A percentile compares a stretch with the other conserved stretches of the same genome.
phyloP scores from a whole-genome alignment of 805 yeast genomes.

The Blastobotrys attinorum region DNA sequence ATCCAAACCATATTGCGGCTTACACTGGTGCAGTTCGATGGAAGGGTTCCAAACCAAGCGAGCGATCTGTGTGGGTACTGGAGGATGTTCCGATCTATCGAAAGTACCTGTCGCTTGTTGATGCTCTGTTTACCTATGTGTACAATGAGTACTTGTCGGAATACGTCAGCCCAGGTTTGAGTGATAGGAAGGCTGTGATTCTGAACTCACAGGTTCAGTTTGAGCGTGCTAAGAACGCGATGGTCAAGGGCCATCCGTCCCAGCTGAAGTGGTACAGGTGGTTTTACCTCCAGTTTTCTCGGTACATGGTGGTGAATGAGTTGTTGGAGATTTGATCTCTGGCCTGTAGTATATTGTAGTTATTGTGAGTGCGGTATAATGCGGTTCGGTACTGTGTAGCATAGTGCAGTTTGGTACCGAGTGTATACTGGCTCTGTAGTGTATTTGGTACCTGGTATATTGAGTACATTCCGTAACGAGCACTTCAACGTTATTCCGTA shows the following conservation, averaged over 20 bases:
- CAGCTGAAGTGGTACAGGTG: slow-evolving; percentile 96
- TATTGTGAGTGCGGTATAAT: no score
- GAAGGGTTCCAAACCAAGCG: slow-evolving; percentile 7
- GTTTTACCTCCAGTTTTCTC: slow-evolving; percentile 72
- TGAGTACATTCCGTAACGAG: no score
- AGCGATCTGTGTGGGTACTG: slow-evolving; percentile 24
- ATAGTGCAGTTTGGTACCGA: no score
- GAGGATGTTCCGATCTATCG: slow-evolving; percentile 29
- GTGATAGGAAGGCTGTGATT: slow-evolving; percentile 14
- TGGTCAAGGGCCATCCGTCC: slow-evolving; percentile 74
- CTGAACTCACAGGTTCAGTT: slow-evolving; percentile 17
- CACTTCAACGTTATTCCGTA: no score
- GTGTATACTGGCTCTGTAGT: no score
- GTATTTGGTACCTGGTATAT: no score
- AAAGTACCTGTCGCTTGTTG: slow-evolving; percentile 31
- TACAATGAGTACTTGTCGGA: slow-evolving; percentile 8
- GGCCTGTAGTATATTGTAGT: background rate
- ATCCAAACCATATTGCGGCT: slow-evolving; percentile 63
- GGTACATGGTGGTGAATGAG: slow-evolving; percentile 73
- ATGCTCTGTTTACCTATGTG: slow-evolving; percentile 23
- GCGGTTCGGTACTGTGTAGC: no score
- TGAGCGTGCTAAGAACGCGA: slow-evolving; percentile 48
- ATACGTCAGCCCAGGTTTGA: background rate
- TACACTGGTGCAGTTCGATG: slow-evolving; percentile 18
- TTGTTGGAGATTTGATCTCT: slow-evolving; percentile 11